phyloP scores from a whole-genome alignment of 169 alveolate genomes.

The Cyclospora cayetanensis region DNA sequence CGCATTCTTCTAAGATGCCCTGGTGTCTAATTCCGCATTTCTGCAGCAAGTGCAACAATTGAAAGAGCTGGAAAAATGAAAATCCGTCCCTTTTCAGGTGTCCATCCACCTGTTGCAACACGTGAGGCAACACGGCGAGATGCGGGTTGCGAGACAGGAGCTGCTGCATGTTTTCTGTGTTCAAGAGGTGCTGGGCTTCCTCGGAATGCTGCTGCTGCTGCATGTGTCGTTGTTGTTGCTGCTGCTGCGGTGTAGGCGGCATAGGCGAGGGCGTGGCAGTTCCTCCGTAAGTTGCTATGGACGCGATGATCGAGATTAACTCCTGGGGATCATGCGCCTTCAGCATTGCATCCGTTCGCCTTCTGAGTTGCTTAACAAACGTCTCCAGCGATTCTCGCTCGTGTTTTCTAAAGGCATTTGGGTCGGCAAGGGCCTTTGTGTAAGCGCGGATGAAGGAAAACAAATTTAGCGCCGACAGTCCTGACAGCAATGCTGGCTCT shows the following conservation, averaged over 20 bases:
- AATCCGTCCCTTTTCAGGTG: neutral
- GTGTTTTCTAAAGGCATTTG: neutral
- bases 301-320: neutral
- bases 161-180: neutral
- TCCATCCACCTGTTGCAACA: neutral
- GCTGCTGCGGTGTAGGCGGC: neutral
- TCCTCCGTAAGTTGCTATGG: conserved; percentile 2
- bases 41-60: conserved; percentile 10
- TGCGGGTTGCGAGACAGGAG: conserved; percentile 4
- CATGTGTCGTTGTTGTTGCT: conserved; percentile 15
- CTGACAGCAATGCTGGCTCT: neutral
- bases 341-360: neutral
- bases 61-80: conserved; percentile 12
- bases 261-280: neutral
- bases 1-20: neutral
- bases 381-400: neutral
- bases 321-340: neutral
- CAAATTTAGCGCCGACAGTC: neutral
- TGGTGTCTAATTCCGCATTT: neutral
- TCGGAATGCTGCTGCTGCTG: neutral
- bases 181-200: neutral
- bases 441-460: neutral
- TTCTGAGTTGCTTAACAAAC: neutral
- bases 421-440: neutral
- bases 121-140: neutral